Conservation (phyloP, 495 filamentous ascomycete species). For the Arthonia radiata region DNA sequence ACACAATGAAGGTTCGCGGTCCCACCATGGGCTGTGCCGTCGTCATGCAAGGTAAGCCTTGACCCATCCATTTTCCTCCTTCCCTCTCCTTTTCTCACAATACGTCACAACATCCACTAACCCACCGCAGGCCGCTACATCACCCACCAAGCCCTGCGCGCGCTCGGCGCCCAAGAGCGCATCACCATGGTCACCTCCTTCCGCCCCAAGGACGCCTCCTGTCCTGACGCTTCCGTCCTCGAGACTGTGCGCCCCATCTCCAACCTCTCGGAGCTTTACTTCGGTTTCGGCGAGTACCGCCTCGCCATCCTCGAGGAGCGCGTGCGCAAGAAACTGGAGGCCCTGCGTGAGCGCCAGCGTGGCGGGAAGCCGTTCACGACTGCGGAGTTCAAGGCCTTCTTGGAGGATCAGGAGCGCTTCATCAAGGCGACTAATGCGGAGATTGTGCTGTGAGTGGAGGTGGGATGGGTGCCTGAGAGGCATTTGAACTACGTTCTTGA, state of each 20-base stretch:
- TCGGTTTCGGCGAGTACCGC: constrained; percentile 43
- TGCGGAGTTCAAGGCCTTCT: constrained; percentile 16
- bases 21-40: constrained; percentile 43
- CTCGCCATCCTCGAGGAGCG: constrained; percentile 44
- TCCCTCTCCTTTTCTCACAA: too few species aligned
- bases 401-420: constrained; percentile 27
- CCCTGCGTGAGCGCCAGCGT: constrained; percentile 20
- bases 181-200: constrained; percentile 55
- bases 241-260: constrained; percentile 41
- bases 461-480: too few species aligned
- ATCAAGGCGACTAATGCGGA: constrained; percentile 29
- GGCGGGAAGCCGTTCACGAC: constrained; percentile 16
- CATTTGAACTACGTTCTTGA: too few species aligned
- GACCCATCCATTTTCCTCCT: too few species aligned
- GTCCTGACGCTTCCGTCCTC: constrained; percentile 41
- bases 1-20: constrained; percentile 41
- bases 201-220: constrained; percentile 29
- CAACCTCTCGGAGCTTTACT: constrained; percentile 41
- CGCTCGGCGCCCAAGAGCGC: constrained; percentile 36
- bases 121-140: constrained; percentile 53
- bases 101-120: too few species aligned
- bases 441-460: too few species aligned
- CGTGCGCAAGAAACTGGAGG: constrained; percentile 19
- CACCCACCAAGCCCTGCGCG: constrained; percentile 39
- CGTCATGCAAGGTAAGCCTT: constrained; percentile 45